Conservation (phyloP, 2,329 filamentous ascomycete species). For the Nectriaceae sp. region DNA sequence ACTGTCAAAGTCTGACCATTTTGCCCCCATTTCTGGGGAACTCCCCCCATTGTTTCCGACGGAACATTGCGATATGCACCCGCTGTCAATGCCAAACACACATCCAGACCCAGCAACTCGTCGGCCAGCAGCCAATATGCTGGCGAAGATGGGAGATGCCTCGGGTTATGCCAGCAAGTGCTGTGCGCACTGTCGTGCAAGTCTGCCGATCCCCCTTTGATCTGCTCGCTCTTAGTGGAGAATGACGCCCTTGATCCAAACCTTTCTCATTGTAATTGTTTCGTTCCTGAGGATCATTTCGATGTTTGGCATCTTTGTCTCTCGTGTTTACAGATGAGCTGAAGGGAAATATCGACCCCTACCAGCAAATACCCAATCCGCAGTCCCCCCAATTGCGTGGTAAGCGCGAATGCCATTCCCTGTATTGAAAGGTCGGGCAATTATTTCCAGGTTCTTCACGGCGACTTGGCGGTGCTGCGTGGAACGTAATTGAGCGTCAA, state of each 20-base stretch:
- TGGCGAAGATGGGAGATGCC: too few species aligned
- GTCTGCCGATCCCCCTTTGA: not conserved
- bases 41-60: not conserved
- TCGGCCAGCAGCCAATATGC: not conserved
- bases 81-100: not conserved
- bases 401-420: not conserved
- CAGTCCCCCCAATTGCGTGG: not conserved
- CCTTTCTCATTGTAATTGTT: not conserved
- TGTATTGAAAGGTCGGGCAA: not conserved
- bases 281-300: not conserved
- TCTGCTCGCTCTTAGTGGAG: not conserved
- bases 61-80: slow-evolving; percentile 18
- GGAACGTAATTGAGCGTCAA: not conserved
- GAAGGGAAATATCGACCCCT: not conserved
- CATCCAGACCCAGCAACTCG: not conserved
- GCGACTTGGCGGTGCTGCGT: too few species aligned
- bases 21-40: too few species aligned
- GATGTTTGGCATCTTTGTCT: not conserved
- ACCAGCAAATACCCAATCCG: not conserved
- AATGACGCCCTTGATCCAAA: not conserved
- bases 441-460: too few species aligned
- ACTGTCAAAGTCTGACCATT: too few species aligned
- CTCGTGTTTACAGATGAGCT: not conserved
- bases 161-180: not conserved
- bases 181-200: not conserved